Evolutionary conservation across 371 early-diverging fungal genomes (phyloP), one percentile per base, ranked within the genome.

Genomic region (Actinomortierella wolfii): DNA sequence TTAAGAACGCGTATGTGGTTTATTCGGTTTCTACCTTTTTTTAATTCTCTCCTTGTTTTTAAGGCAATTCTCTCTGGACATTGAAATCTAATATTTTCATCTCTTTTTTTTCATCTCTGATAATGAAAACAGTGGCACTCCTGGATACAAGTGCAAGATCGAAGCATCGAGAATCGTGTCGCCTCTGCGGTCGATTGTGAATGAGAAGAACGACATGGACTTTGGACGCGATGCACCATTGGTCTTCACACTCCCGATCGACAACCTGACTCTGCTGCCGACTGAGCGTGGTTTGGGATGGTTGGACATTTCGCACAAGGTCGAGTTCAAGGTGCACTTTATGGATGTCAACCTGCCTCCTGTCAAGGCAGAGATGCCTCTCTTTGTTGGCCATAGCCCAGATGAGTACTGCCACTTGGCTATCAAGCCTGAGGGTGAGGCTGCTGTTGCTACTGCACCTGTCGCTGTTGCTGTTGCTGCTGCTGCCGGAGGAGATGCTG

Each of bases 321-420:
- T 73, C 6, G 67, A 63, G 4, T 73, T 59, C 51, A 73, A 61
- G 2, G 3, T 73, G 6, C 58, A 66, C 18, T 73, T 73, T 26
- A 46, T 73, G 73, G 63, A 73, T 39, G 63, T 62, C 2, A 29
- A 50, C 28, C 63, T 56, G n/a, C 53, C 59, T 6, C 53, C 63
- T 1, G 14, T 73, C 29, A 62, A 39, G 39, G 50, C 73, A 40
- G 66, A 66, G 45, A 17, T 73, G 18, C 73, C 73, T 2, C 23
- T 73, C 24, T 73, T 59, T 57, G 73, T 73, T 1, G 67, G 59
- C n/a, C n/a, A n/a, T n/a, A n/a, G n/a, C n/a, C n/a, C n/a, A n/a
- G n/a, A n/a, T n/a, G n/a, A n/a, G n/a, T n/a, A n/a, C n/a, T n/a
- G n/a, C n/a, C n/a, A n/a, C n/a, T n/a, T n/a, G n/a, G n/a, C n/a